Base-by-base conservation (phyloP, 225 moss, liverwort and hornwort species). In the Climacium dendroides region DNA sequence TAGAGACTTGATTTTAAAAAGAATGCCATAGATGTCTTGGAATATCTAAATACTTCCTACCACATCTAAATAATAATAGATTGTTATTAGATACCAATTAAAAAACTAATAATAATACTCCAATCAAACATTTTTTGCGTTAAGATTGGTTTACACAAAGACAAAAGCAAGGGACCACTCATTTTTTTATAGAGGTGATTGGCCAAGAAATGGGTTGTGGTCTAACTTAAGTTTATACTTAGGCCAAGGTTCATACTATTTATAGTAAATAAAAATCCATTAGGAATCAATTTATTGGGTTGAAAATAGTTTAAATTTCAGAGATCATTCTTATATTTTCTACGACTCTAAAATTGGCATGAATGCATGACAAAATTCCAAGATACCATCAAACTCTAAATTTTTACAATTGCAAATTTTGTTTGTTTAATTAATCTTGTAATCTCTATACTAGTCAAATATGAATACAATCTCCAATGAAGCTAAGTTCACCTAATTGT, bases 71-170 rank as follows among this genome's bases (percentile, higher is more conserved):
- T 74, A 20, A 50, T 1, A 50, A 34, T 34, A 50, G 8, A 74
- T 34, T 13, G 20, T 13, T 50, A 20, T 13, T 34, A 34, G 7
- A 74, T 48, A 32, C 1, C 13, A 52, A 50, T 5, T 75, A 34
- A 22, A 23, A 2, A 22, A 34, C 1, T 22, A 34, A 0, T 52
- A 34, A 1, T 47, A 47, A 0, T 47, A 29, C 3, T 34, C 0
- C 20, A 0, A 1, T 34, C 9, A 34, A 13, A 34, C 2, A 45
- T 35, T 52, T n/a, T 34, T 22, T 34, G 8, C 35, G 5, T 5
- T 34, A 8, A 52, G 16, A n/a, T 35, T 29, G 20, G 4, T 10
- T 57, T 37, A 39, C 3, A 37, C 11, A 26, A 78, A n/a, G 37
- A 25, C 54, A 5, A 10, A 11, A 11, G 25, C 4, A 78, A 39